Evolutionary conservation across 116 monocot genomes (phyloP).

Genomic region (Posidonia oceanica): DNA sequence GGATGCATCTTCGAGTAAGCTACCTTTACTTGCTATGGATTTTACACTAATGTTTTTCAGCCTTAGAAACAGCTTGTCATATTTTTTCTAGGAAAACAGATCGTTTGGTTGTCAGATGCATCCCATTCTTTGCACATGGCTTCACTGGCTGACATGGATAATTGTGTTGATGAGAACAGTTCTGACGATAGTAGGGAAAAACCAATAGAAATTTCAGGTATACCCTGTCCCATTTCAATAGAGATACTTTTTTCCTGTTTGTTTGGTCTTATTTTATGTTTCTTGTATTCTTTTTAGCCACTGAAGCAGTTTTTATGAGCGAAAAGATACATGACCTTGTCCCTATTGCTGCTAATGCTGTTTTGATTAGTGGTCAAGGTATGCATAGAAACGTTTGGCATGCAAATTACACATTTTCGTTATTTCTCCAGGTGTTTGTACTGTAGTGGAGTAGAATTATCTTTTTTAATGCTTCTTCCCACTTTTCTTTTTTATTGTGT

Average conservation of each 20-base stretch:
- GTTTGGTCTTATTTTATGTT: neutral
- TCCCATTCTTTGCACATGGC: constrained; percentile 55
- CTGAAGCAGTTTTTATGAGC: constrained; percentile 54
- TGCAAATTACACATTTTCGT: neutral
- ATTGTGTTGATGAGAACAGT: constrained; percentile 19
- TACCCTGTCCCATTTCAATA: too few species aligned
- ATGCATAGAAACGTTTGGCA: neutral
- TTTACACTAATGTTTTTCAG: constrained; percentile 5
- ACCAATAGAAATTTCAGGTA: neutral
- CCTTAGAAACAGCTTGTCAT: neutral
- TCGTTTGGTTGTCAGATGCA: constrained; percentile 70
- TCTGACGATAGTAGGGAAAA: constrained; percentile 25
- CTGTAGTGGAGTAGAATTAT: too few species aligned
- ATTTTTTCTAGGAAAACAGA: constrained; percentile 48
- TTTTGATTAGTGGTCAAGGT: constrained; percentile 72
- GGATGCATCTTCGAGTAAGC: constrained; percentile 45
- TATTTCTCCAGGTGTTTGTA: neutral
- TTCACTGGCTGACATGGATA: constrained; percentile 25
- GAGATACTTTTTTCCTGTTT: too few species aligned
- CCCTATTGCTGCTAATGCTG: constrained; percentile 40
- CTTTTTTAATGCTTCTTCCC: neutral
- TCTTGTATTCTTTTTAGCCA: constrained; percentile 25
- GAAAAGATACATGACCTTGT: constrained; percentile 71
- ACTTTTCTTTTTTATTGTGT: neutral
- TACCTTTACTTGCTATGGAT: constrained; percentile 7